These are phyloP conservation scores for Aureobasidium sp. DNA, from an alignment of 2,329 filamentous ascomycete species.

Conservation along the genomic window DNA sequence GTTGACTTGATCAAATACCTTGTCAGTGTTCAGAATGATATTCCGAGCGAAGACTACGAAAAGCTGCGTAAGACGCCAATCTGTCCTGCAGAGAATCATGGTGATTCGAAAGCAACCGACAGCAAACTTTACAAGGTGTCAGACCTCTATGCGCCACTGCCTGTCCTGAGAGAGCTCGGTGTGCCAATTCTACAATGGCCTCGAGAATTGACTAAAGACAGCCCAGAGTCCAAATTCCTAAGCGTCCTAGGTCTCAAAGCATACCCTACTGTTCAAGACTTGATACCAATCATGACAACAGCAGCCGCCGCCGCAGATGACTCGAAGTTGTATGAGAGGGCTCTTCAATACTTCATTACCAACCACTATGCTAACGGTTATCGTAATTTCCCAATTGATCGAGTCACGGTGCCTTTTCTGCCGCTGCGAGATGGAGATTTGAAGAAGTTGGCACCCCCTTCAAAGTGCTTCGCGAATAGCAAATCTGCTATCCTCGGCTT, in stretches of 20 bases:
- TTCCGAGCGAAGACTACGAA: slow-evolving; percentile 71
- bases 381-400: slow-evolving; percentile 50
- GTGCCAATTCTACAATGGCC: slow-evolving; percentile 80
- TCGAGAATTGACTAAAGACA: slow-evolving; percentile 56
- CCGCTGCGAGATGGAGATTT: slow-evolving; percentile 51
- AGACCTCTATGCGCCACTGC: slow-evolving; percentile 74
- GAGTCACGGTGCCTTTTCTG: slow-evolving; percentile 42
- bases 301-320: slow-evolving; percentile 44
- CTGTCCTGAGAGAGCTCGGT: slow-evolving; percentile 57
- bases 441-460: slow-evolving; percentile 57
- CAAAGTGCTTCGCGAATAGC: slow-evolving; percentile 74
- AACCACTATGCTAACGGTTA: slow-evolving; percentile 77
- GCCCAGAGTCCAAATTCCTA: slow-evolving; percentile 68
- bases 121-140: slow-evolving; percentile 57
- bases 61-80: slow-evolving; percentile 71
- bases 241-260: slow-evolving; percentile 62
- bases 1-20: slow-evolving; percentile 93
- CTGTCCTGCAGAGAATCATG: slow-evolving; percentile 62
- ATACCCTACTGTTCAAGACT: slow-evolving; percentile 61
- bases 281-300: slow-evolving; percentile 70
- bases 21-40: slow-evolving; percentile 80
- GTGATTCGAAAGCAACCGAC: slow-evolving; percentile 25
- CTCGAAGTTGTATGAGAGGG: slow-evolving; percentile 51
- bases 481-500: slow-evolving; percentile 72
- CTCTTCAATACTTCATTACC: slow-evolving; percentile 73